Conservation (phyloP, 2,329 filamentous ascomycete species). For the Zymoseptoria tritici region DNA sequence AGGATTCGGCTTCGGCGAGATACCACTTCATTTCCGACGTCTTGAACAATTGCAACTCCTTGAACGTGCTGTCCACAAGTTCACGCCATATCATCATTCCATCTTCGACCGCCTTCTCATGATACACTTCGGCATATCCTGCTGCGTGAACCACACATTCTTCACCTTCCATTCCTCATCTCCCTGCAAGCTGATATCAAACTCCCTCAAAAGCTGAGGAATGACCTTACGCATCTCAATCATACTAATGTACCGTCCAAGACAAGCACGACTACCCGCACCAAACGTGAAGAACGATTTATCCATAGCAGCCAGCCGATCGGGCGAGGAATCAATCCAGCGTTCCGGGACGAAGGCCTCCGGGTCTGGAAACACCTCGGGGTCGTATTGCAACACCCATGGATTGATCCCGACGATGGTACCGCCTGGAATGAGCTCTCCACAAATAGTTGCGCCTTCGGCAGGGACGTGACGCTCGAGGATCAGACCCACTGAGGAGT, state of each 20-base stretch:
- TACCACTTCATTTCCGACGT: neutral
- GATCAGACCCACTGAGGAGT: slow-evolving; percentile 12
- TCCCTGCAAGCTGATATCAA: slow-evolving; percentile 1
- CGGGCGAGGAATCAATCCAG: slow-evolving; percentile 14
- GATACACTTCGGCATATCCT: neutral
- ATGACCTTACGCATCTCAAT: slow-evolving; percentile 24
- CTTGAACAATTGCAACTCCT: too few relatives aligned
- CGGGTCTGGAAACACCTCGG: slow-evolving; percentile 30
- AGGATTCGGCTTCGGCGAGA: neutral
- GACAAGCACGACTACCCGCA: slow-evolving; percentile 30
- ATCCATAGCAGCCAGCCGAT: slow-evolving; percentile 14
- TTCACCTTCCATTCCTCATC: neutral
- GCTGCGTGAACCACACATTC: neutral
- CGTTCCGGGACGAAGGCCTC: slow-evolving; percentile 13
- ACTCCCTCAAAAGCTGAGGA: slow-evolving; percentile 19
- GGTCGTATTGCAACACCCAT: slow-evolving; percentile 12
- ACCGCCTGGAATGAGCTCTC: slow-evolving; percentile 9
- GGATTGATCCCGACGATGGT: slow-evolving; percentile 14
- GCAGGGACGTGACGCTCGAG: slow-evolving; percentile 13
- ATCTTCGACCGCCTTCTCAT: neutral
- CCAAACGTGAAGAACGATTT: slow-evolving; percentile 26
- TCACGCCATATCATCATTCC: neutral
- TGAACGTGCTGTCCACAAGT: too few relatives aligned
- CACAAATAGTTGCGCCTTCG: slow-evolving; percentile 13
- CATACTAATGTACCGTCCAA: slow-evolving; percentile 25